These are phyloP conservation scores for Borovskyia barvae DNA, from an alignment of 208 protist genomes.

Conservation along the genomic window DNA sequence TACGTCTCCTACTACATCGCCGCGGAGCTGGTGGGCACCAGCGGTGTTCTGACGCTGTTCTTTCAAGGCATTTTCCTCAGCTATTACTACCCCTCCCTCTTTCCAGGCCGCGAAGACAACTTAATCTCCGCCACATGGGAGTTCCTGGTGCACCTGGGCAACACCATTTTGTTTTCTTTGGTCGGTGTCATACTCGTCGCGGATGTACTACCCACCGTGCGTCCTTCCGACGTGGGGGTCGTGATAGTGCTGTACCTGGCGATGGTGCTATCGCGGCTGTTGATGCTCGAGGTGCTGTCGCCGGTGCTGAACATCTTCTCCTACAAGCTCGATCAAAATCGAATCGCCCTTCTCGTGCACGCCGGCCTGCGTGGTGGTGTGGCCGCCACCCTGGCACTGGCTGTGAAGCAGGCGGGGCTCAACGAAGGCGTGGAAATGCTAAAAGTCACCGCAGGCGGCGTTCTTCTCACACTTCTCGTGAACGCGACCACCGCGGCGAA, in stretches of 20 bases:
- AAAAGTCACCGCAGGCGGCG: conserved; percentile 75
- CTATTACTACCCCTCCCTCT: conserved; percentile 73
- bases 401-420: conserved; percentile 51
- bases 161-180: conserved; percentile 86
- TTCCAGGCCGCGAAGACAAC: conserved; percentile 71
- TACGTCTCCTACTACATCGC: conserved; percentile 88
- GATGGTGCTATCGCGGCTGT: conserved; percentile 52
- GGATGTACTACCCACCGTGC: conserved; percentile 56
- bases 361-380: conserved; percentile 84
- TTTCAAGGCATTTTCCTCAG: conserved; percentile 81
- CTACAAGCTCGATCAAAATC: conserved; percentile 46
- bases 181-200: conserved; percentile 84
- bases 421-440: conserved; percentile 54
- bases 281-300: conserved; percentile 70
- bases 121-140: conserved; percentile 83
- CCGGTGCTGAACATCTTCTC: conserved; percentile 71
- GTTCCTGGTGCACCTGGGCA: conserved; percentile 83
- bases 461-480: conserved; percentile 67
- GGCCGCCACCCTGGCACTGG: conserved; percentile 71
- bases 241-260: conserved; percentile 62
- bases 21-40: conserved; percentile 59
- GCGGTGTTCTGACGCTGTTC: conserved; percentile 82
- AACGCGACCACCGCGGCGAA: conserved; percentile 68
- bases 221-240: conserved; percentile 47
- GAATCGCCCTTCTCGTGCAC: conserved; percentile 59